A percentile compares a stretch with the other conserved stretches of the same genome.
phyloP scores from a whole-genome alignment of 2,329 filamentous ascomycete genomes.

The Akanthomyces dipterigenus region DNA sequence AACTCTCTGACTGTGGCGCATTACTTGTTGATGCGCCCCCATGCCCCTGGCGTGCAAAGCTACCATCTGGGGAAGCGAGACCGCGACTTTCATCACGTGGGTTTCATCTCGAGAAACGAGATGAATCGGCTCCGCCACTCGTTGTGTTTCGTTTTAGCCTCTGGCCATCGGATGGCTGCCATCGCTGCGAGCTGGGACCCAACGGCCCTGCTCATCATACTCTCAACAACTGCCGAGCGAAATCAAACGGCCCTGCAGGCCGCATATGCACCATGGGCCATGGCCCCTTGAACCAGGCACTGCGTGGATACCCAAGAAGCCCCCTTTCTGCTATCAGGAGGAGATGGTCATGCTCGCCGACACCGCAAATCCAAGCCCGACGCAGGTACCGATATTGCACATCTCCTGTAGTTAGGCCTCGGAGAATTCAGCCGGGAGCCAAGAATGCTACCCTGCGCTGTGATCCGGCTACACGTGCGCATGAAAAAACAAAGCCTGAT shows the following conservation, averaged over 20 bases:
- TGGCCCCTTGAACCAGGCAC: not conserved
- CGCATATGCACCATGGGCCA: not conserved
- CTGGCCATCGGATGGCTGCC: not conserved
- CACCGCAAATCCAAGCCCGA: not conserved
- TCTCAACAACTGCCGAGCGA: slow-evolving; percentile 7
- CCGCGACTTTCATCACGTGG: not conserved
- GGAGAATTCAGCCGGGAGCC: not conserved
- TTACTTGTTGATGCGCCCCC: no score
- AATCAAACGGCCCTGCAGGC: not conserved
- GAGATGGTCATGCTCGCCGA: no score
- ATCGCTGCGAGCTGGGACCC: not conserved
- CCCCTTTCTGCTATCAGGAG: not conserved
- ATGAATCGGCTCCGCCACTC: not conserved
- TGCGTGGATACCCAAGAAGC: not conserved
- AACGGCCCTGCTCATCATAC: not conserved
- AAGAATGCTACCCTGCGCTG: no score
- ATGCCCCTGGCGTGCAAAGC: no score
- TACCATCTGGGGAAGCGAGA: not conserved
- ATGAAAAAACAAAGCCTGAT: not conserved
- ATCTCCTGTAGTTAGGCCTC: no score
- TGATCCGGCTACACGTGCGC: not conserved
- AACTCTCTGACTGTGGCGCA: not conserved
- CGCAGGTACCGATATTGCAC: not conserved
- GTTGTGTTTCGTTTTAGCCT: not conserved
- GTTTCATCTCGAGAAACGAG: not conserved